Conservation (phyloP, 2,329 filamentous ascomycete species). For the Thielaviopsis musarum region DNA sequence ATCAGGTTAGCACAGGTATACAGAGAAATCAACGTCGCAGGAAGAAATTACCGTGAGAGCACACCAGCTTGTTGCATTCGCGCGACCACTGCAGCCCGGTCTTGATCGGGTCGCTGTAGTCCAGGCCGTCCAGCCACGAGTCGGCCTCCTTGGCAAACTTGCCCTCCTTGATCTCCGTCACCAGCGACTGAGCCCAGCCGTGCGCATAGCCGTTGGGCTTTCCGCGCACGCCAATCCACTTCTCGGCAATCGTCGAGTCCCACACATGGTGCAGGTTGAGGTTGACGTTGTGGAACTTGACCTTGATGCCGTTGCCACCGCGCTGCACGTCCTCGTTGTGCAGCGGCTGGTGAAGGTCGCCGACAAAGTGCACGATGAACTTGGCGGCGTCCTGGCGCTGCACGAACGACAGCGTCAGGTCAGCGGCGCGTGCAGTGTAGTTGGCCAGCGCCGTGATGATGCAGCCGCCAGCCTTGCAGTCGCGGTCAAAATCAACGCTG, state of each 20-base stretch:
- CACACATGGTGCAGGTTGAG: constrained; percentile 58
- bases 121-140: constrained; percentile 39
- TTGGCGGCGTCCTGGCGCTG: constrained; percentile 43
- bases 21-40: background rate
- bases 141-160: constrained; percentile 33
- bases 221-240: constrained; percentile 40
- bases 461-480: constrained; percentile 46
- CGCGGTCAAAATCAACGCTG: constrained; percentile 39
- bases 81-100: constrained; percentile 48
- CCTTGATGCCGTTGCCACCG: constrained; percentile 53
- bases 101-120: constrained; percentile 33
- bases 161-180: constrained; percentile 35
- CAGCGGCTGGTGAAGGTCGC: constrained; percentile 53
- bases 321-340: constrained; percentile 45
- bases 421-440: constrained; percentile 39
- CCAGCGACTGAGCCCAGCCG: constrained; percentile 40
- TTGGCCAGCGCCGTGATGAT: constrained; percentile 43
- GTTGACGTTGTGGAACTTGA: constrained; percentile 38
- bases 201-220: constrained; percentile 32
- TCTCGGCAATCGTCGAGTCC: constrained; percentile 54
- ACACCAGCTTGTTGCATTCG: constrained; percentile 46
- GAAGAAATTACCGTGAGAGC: constrained; percentile 34
- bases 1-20: background rate
- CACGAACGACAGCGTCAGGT: constrained; percentile 26
- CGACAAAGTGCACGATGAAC: constrained; percentile 51